Evolutionary conservation across 75 land plant genomes (phyloP), one percentile per base, ranked within the genome.

Genomic region (Isoetes taiwanensis): DNA sequence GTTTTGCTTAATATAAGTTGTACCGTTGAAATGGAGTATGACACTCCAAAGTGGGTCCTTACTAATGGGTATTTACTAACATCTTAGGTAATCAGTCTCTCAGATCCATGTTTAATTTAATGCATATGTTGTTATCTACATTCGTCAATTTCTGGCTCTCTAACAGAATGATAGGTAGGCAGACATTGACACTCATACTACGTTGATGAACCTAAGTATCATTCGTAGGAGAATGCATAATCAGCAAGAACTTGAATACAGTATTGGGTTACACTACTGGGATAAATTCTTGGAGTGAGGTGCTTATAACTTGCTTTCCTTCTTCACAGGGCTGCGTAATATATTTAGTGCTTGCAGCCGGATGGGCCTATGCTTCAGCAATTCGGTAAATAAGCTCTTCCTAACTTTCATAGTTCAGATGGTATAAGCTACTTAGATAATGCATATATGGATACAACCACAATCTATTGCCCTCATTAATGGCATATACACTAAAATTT

Each of bases 351-450:
- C 95, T 87, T 53, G 81, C 95, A 17, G 38, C 82, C 35, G 98
- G 95, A 16, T 93, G 98, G 98, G 66, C 70, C 30, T 75, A 60
- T 48, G 88, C 94, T 48, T 74, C 95, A 16, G 68, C 60, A 48
- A 85, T 87, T 42, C 83, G 94, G 95, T 93, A 72, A 34, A 20
- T 14, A n/a, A n/a, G n/a, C n/a, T n/a, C n/a, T n/a, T n/a, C n/a
- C n/a, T n/a, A n/a, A n/a, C n/a, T n/a, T n/a, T n/a, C n/a, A n/a
- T n/a, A n/a, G n/a, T n/a, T n/a, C n/a, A n/a, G n/a, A n/a, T n/a
- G n/a, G n/a, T n/a, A n/a, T n/a, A n/a, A n/a, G n/a, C n/a, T n/a
- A n/a, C n/a, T n/a, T n/a, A 37, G 14, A 37, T 37, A 37, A 9
- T 9, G 9, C 12, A 9, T 9, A 37, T 37, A 14, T 37, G 39